These are phyloP conservation scores for Alliaria petiolata DNA, from an alignment of 345 rosid genomes.

Conservation along the genomic window DNA sequence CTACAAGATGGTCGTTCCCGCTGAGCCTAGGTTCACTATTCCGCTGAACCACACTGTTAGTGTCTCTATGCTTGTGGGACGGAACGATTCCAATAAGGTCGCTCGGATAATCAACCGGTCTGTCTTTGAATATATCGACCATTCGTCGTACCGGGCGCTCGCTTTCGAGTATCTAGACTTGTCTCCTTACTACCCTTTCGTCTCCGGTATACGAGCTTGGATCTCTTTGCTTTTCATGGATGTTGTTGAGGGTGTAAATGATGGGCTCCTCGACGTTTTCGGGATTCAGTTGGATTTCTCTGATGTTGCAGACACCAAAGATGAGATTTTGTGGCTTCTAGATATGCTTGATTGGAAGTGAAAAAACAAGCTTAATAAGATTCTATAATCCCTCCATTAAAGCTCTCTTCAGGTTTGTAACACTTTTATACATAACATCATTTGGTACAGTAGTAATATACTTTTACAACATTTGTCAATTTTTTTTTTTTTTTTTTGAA, in stretches of 20 bases:
- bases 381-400: too few species aligned
- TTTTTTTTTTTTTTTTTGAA: background rate
- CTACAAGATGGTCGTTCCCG: conserved; percentile 74
- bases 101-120: conserved; percentile 70
- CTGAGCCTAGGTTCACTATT: conserved; percentile 63
- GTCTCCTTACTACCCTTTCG: conserved; percentile 76
- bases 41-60: conserved; percentile 52
- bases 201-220: conserved; percentile 80
- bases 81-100: conserved; percentile 67
- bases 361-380: conserved; percentile 7
- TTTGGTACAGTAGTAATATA: background rate
- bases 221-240: conserved; percentile 77
- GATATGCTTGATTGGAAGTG: conserved; percentile 97
- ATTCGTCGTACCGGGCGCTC: conserved; percentile 57
- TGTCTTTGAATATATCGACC: conserved; percentile 68
- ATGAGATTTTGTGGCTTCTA: conserved; percentile 88
- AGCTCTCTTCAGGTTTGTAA: conserved; percentile 1
- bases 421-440: background rate
- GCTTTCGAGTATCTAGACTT: conserved; percentile 83
- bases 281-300: conserved; percentile 90
- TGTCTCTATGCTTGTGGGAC: conserved; percentile 67
- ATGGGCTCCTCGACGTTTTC: conserved; percentile 57
- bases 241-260: conserved; percentile 51
- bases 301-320: conserved; percentile 73
- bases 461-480: background rate